Percentiles rank a stretch among this genome's conserved stretches.
Conservation (phyloP, 2,329 filamentous ascomycete genomes). For the Epichloe amarillans region DNA sequence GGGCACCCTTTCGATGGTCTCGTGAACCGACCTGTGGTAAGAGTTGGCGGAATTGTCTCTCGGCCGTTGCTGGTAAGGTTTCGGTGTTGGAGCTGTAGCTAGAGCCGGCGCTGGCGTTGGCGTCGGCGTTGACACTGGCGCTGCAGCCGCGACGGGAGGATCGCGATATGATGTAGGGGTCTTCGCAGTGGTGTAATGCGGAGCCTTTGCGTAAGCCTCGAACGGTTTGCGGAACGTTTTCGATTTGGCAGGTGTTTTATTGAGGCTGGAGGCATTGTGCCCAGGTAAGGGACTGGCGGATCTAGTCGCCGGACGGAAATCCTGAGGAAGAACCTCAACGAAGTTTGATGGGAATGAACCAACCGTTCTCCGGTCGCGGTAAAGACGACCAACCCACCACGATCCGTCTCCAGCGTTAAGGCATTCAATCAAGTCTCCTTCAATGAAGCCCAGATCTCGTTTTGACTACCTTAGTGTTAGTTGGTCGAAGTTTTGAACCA, state of each 20-base stretch:
- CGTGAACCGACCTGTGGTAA: slow-evolving; percentile 13
- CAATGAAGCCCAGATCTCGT: slow-evolving; percentile 89
- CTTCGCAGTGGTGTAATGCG: slow-evolving; percentile 51
- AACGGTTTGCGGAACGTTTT: slow-evolving; percentile 55
- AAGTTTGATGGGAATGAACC: slow-evolving; percentile 97
- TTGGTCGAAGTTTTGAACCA: not conserved
- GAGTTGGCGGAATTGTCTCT: slow-evolving; percentile 14
- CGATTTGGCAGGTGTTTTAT: slow-evolving; percentile 42
- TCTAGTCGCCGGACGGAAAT: slow-evolving; percentile 63
- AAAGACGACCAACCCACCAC: slow-evolving; percentile 94
- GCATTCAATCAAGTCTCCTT: slow-evolving; percentile 96
- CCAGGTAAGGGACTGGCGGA: slow-evolving; percentile 46
- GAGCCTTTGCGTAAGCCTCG: slow-evolving; percentile 52
- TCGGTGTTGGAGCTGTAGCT: slow-evolving; percentile 8
- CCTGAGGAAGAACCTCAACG: slow-evolving; percentile 74
- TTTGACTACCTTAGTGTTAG: slow-evolving; percentile 46
- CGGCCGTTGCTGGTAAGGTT: slow-evolving; percentile 4
- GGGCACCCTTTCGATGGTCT: slow-evolving; percentile 8
- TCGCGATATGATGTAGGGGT: slow-evolving; percentile 44
- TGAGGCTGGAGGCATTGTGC: slow-evolving; percentile 40
- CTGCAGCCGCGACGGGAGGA: slow-evolving; percentile 18
- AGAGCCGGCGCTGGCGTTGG: slow-evolving; percentile 9
- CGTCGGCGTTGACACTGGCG: not conserved
- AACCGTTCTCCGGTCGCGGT: slow-evolving; percentile 78
- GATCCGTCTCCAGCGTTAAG: slow-evolving; percentile 94